Evolutionary conservation across 805 yeast species (phyloP).

Genomic region (Ogataea nonfermentans): DNA sequence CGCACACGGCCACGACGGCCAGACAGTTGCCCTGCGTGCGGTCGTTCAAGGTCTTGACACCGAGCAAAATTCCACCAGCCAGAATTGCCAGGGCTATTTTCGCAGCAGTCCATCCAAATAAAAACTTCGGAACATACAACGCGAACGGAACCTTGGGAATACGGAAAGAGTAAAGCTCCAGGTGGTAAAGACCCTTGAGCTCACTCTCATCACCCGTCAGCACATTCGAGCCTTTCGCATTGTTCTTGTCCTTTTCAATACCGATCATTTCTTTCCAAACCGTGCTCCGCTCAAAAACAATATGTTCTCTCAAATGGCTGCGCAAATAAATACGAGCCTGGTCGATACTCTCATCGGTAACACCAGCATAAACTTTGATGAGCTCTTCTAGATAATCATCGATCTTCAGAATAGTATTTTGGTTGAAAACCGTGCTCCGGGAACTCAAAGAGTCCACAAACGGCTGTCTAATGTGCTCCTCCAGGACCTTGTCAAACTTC

Average conservation of each 20-base stretch:
- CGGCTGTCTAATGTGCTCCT: constrained; percentile 41
- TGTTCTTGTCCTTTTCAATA: constrained; percentile 33
- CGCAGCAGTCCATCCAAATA: constrained; percentile 46
- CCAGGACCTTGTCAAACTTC: constrained; percentile 51
- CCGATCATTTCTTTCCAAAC: constrained; percentile 59
- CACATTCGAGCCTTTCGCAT: constrained; percentile 36
- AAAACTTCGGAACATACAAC: constrained; percentile 45
- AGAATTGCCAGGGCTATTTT: constrained; percentile 48
- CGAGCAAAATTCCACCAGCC: constrained; percentile 52
- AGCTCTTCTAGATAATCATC: constrained; percentile 33
- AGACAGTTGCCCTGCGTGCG: constrained; percentile 59
- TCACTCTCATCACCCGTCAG: constrained; percentile 35
- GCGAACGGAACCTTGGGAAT: constrained; percentile 23
- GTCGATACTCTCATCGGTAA: constrained; percentile 23
- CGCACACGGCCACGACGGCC: constrained; percentile 59
- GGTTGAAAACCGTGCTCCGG: constrained; percentile 40
- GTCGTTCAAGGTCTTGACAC: constrained; percentile 62
- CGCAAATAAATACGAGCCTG: constrained; percentile 37
- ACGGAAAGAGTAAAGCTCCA: constrained; percentile 25
- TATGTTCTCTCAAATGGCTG: constrained; percentile 53
- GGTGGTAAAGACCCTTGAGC: constrained; percentile 33
- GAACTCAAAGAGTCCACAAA: constrained; percentile 33
- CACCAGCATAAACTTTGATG: constrained; percentile 29
- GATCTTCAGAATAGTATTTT: constrained; percentile 24
- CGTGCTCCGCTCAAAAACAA: constrained; percentile 55